Percentiles rank a stretch among this genome's conserved stretches.
These are phyloP conservation scores for Prunus salicina DNA, from an alignment of 306 rosid genomes.

Conservation along the genomic window DNA sequence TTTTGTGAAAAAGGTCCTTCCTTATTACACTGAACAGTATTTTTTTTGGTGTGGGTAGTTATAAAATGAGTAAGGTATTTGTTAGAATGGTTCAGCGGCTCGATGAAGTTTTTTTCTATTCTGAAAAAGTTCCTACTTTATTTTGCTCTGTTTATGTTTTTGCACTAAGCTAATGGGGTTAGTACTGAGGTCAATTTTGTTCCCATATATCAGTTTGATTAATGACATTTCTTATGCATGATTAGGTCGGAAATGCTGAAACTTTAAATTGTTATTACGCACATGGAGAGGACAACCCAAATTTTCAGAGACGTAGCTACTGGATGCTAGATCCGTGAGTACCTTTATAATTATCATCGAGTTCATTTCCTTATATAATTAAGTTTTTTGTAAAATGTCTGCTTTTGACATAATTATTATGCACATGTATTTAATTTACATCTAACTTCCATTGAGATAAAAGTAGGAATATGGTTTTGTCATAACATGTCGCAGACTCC, in stretches of 20 bases:
- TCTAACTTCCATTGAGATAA: neutral
- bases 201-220: slow-evolving; percentile 24
- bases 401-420: neutral
- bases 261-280: slow-evolving; percentile 92
- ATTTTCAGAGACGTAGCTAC: slow-evolving; percentile 91
- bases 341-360: slow-evolving; percentile 20
- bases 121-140: neutral
- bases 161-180: neutral
- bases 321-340: slow-evolving; percentile 99
- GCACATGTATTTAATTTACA: neutral
- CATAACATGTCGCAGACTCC: neutral
- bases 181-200: slow-evolving; percentile 11
- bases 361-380: slow-evolving; percentile 18
- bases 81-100: neutral
- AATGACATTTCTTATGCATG: slow-evolving; percentile 29
- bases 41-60: neutral
- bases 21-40: neutral
- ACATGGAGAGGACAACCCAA: slow-evolving; percentile 85
- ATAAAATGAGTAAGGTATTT: neutral
- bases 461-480: neutral
- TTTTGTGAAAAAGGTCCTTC: slow-evolving; percentile 1
- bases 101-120: slow-evolving; percentile 6
- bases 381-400: slow-evolving; percentile 6
- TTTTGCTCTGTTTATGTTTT: neutral
- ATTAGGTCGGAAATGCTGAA: slow-evolving; percentile 88